Conservation (phyloP, 805 yeast species). For the Hanseniaspora nectarophila region DNA sequence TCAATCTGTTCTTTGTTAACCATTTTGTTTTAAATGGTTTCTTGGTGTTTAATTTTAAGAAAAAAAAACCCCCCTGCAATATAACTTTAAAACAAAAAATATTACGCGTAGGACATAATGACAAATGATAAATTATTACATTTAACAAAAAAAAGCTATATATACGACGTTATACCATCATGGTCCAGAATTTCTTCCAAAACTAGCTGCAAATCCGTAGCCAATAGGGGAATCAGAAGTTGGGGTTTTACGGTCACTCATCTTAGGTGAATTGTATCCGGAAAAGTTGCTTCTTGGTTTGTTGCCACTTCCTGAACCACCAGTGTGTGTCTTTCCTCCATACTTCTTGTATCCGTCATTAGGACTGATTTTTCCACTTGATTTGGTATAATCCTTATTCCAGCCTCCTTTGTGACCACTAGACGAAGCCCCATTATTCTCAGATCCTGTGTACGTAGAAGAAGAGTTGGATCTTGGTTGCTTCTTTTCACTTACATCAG, state of each 20-base stretch:
- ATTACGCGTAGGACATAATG: too few relatives aligned
- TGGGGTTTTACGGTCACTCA: background rate
- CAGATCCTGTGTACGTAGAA: background rate
- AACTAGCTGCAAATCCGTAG: background rate
- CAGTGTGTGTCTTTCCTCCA: background rate
- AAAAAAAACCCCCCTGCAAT: background rate
- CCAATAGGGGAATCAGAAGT: constrained; percentile 17
- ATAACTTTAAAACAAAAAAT: too few relatives aligned
- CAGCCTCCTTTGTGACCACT: background rate
- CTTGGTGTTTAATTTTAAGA: too few relatives aligned
- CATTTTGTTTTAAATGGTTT: background rate
- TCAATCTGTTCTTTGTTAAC: background rate
- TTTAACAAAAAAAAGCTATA: background rate
- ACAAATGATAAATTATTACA: too few relatives aligned
- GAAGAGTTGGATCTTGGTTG: background rate
- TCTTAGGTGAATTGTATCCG: background rate
- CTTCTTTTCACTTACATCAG: background rate
- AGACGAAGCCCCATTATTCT: background rate
- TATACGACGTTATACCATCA: background rate
- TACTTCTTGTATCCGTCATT: background rate
- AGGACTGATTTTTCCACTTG: background rate
- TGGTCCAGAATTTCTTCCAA: background rate
- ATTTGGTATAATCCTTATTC: background rate
- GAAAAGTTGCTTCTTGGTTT: background rate
- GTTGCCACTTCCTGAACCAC: background rate